Percentiles rank a stretch among this genome's conserved stretches.
Evolutionary conservation across 2,329 filamentous ascomycete species (phyloP).

Genomic region (Diaporthe batatas): DNA sequence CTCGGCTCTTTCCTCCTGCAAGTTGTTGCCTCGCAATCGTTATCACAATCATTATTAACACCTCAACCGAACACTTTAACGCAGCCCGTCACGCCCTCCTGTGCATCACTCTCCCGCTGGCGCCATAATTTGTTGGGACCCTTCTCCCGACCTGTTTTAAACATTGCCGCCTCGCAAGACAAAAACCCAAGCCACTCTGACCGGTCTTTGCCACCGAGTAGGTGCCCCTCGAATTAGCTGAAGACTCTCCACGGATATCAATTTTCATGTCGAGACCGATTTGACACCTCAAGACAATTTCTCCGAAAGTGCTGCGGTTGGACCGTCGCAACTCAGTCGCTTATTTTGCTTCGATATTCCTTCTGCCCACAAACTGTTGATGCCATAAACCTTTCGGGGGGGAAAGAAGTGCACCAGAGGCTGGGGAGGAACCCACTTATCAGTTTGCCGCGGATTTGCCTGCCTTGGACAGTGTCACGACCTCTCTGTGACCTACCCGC

Average conservation of each 20-base stretch:
- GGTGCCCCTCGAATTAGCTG: not conserved
- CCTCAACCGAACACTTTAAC: constrained; percentile 6
- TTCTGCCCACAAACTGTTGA: not conserved
- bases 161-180: constrained; percentile 13
- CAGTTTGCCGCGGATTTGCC: not conserved
- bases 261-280: not conserved
- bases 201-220: not conserved
- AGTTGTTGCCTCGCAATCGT: constrained; percentile 15
- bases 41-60: constrained; percentile 3
- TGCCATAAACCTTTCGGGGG: not conserved
- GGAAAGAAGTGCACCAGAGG: not conserved
- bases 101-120: not conserved
- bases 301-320: not conserved
- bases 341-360: not conserved
- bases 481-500: not conserved
- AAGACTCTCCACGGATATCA: not conserved
- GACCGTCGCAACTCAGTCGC: not conserved
- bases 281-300: not conserved
- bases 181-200: not conserved
- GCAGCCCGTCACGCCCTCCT: not conserved
- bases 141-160: constrained; percentile 17
- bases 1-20: constrained; percentile 25
- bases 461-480: not conserved
- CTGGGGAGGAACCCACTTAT: not conserved
- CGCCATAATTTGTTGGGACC: constrained; percentile 34